Conservation (phyloP, 129 eudicot species). For the Escallonia herrerae region DNA sequence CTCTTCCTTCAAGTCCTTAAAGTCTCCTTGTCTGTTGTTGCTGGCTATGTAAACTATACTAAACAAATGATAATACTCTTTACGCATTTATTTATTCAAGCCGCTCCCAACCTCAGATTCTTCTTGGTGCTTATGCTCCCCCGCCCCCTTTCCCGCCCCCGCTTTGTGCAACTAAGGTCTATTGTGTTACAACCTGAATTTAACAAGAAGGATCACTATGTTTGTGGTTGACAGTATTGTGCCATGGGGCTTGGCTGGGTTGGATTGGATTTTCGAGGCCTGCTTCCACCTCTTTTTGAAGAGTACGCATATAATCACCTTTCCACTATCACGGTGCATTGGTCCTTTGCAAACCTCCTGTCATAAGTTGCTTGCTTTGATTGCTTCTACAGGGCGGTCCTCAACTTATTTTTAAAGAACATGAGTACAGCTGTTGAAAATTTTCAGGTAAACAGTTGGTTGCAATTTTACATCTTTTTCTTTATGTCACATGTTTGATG, state of each 20-base stretch:
- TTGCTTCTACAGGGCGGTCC: slow-evolving; percentile 65
- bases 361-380: slow-evolving; percentile 7
- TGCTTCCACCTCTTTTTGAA: slow-evolving; percentile 98
- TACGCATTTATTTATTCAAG: too few relatives aligned
- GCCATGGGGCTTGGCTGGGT: slow-evolving; percentile 99
- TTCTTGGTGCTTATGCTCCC: too few relatives aligned
- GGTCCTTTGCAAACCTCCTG: background rate
- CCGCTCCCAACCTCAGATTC: too few relatives aligned
- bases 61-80: too few relatives aligned
- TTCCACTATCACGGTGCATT: background rate
- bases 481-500: background rate
- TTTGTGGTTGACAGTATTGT: slow-evolving; percentile 61
- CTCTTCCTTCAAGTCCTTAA: too few relatives aligned
- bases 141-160: too few relatives aligned
- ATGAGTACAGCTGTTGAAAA: slow-evolving; percentile 88
- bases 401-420: slow-evolving; percentile 77
- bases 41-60: too few relatives aligned
- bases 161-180: too few relatives aligned
- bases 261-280: slow-evolving; percentile 90
- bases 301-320: slow-evolving; percentile 44
- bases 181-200: background rate
- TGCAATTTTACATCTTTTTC: slow-evolving; percentile 3
- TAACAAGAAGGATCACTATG: slow-evolving; percentile 2
- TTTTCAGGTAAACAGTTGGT: slow-evolving; percentile 62
- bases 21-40: too few relatives aligned